phyloP scores from a whole-genome alignment of 2,329 filamentous ascomycete species.

The Microcera coccophila region DNA sequence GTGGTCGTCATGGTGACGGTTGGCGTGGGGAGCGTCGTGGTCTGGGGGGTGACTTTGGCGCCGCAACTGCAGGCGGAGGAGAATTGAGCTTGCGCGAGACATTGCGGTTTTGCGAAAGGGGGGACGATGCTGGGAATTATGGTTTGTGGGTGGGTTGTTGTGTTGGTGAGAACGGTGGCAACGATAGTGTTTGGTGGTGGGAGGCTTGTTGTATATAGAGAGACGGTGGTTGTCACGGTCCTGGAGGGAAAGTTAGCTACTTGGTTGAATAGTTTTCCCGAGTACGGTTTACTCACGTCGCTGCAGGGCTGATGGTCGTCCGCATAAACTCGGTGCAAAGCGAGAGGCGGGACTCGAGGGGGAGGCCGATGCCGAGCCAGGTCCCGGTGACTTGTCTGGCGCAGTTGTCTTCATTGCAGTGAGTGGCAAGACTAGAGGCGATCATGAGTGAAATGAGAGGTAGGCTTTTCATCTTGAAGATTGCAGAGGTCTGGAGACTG shows the following conservation, averaged over 20 bases:
- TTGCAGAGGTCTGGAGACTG: too few relatives aligned
- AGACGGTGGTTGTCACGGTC: constrained; percentile 12
- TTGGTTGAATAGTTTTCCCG: not conserved
- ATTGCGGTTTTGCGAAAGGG: constrained; percentile 8
- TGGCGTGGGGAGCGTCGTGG: constrained; percentile 10
- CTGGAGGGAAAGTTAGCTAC: constrained; percentile 7
- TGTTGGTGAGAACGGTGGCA: not conserved
- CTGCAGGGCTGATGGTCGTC: constrained; percentile 10
- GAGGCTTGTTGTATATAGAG: constrained; percentile 8
- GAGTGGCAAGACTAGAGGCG: constrained; percentile 2
- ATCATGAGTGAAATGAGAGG: constrained; percentile 2
- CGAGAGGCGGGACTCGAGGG: constrained; percentile 10
- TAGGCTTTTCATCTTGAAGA: constrained; percentile 7
- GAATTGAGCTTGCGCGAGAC: constrained; percentile 12
- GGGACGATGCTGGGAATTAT: constrained; percentile 7
- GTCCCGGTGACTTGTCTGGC: constrained; percentile 17
- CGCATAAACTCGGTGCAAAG: constrained; percentile 12
- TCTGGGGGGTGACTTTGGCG: constrained; percentile 12
- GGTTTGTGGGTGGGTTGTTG: constrained; percentile 1
- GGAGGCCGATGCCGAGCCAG: constrained; percentile 9
- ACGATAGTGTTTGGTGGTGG: not conserved
- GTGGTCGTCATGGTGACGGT: constrained; percentile 14
- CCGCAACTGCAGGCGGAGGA: constrained; percentile 16
- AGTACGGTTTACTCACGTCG: constrained; percentile 11
- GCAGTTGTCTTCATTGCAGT: constrained; percentile 14